Conservation (phyloP, 495 filamentous ascomycete genomes). For the Annulohypoxylon moriforme region DNA sequence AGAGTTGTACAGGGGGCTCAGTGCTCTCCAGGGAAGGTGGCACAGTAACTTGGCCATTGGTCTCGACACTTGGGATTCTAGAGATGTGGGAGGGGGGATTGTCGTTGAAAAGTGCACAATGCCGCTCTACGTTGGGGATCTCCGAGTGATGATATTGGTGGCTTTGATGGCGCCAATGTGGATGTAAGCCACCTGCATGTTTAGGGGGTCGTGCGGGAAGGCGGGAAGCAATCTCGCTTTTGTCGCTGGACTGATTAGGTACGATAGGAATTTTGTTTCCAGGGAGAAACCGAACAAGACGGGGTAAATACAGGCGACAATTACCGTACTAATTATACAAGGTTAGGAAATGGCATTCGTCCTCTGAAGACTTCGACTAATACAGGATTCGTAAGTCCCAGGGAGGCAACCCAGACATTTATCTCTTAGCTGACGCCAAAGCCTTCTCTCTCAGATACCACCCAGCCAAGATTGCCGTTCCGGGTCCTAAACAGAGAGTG, state of each 20-base stretch:
- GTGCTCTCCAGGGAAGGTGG: too few species aligned
- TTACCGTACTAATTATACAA: too few species aligned
- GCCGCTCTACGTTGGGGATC: background rate
- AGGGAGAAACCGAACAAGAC: background rate
- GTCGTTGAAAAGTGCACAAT: background rate
- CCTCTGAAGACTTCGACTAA: too few species aligned
- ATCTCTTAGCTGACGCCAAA: slow-evolving; percentile 2
- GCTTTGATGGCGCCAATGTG: background rate
- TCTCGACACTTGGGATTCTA: too few species aligned
- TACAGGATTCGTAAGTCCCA: background rate
- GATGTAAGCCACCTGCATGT: background rate
- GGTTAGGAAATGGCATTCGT: too few species aligned
- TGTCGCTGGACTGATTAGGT: background rate
- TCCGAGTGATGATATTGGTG: background rate
- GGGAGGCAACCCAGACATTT: background rate
- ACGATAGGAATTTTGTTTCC: background rate
- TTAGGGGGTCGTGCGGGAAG: background rate
- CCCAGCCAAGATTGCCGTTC: slow-evolving; percentile 11
- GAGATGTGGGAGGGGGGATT: background rate
- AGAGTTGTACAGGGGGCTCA: too few species aligned
- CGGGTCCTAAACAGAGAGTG: slow-evolving; percentile 8
- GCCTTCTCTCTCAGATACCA: slow-evolving; percentile 32
- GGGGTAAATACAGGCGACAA: too few species aligned
- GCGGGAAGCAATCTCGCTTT: background rate
- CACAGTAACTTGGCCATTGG: too few species aligned